Base-by-base conservation (phyloP, 2,329 filamentous ascomycete species). In the Fusarium papillatum region DNA sequence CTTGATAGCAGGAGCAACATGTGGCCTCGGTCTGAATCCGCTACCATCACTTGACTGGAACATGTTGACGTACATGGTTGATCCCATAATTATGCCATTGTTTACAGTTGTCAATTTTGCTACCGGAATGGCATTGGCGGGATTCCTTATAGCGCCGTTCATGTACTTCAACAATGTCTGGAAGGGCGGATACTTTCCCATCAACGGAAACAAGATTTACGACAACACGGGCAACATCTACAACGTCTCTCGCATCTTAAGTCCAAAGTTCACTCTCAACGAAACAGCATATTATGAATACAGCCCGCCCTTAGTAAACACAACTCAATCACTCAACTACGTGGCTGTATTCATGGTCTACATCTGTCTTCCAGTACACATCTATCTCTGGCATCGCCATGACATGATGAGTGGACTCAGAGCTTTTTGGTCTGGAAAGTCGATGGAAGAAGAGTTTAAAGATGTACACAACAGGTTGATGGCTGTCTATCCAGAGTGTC, bases 181-280 rank as follows among this genome's bases (percentile, higher is more conserved):
- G 80, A 85, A 88, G 73, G 85, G 88, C 0, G 87, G 89, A 4
- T 91, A 90, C 69, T 80, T 92, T 19, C 90, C 90, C 0, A 85
- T 92, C 67, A 87, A 90, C 38, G 87, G 87, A 14, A 88, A 89
- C 26, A 84, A 86, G 57, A 87, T 87, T 0, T 92, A 88, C 70
- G 90, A 92, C 81, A 92, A 92, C 69, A 90, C 86, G 0, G 90
- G 88, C 14, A 77, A 78, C 1, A 60, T 81, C 1, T 92, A 92
- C 77, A 86, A 90, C 26, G 86, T 90, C 17, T 83, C 82, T 14
- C 85, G 86, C 3, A 90, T 92, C 26, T 84, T 92, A 8, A 86
- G 86, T 24, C 71, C 83, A 1, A 83, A 87, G 39, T 84, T 86
- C 66, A 88, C 86, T 0, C 86, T 92, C 19, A 85, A 92, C 71